These are phyloP conservation scores for Alternaria longipes DNA, from an alignment of 2,329 filamentous ascomycete genomes.

Conservation along the genomic window DNA sequence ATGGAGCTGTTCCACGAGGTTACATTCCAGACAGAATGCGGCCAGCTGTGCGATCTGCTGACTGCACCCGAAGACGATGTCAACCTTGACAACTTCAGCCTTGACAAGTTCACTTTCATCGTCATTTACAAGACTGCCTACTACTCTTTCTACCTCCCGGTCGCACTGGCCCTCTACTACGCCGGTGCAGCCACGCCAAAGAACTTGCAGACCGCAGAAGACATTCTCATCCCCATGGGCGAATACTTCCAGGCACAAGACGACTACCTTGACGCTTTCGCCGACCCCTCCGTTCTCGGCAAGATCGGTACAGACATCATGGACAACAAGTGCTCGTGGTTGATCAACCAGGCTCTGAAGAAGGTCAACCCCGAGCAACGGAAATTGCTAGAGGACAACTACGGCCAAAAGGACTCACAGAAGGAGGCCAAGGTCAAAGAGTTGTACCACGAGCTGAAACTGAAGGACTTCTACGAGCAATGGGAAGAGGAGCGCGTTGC, in stretches of 20 bases:
- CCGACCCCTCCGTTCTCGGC: conserved; percentile 88
- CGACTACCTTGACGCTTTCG: conserved; percentile 98
- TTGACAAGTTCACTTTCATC: conserved; percentile 97
- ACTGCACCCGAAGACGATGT: conserved; percentile 95
- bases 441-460: conserved; percentile 83
- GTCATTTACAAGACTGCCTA: conserved; percentile 99
- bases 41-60: conserved; percentile 92
- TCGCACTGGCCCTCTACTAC: conserved; percentile 88
- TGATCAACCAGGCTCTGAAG: conserved; percentile 92
- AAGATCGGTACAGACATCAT: conserved; percentile 99
- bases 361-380: conserved; percentile 85
- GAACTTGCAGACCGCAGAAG: conserved; percentile 88
- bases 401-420: conserved; percentile 86
- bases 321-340: conserved; percentile 99
- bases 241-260: conserved; percentile 99
- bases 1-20: conserved; percentile 96
- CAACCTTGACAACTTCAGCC: conserved; percentile 92
- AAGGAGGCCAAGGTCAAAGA: conserved; percentile 89
- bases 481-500: conserved; percentile 88
- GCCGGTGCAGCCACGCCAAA: conserved; percentile 83
- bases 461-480: conserved; percentile 83
- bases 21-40: conserved; percentile 92
- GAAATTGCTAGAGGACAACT: conserved; percentile 87
- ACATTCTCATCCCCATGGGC: conserved; percentile 94
- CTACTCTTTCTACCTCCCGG: conserved; percentile 98